Conservation (phyloP, 768 basidiomycete species). For the Mycena galopus region DNA sequence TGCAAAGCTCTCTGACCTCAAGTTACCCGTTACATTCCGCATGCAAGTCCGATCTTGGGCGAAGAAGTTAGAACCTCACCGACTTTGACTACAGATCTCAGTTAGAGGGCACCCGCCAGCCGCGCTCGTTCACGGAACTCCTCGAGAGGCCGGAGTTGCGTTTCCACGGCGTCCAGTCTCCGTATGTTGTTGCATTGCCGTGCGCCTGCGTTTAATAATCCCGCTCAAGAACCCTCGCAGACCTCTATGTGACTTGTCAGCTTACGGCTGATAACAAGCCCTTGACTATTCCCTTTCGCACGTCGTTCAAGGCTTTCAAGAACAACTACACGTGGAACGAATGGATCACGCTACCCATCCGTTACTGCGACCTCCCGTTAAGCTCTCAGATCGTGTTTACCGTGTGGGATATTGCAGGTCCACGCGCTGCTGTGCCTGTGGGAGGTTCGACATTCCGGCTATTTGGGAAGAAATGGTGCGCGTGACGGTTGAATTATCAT, state of each 20-base stretch:
- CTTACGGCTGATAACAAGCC: conserved; percentile 95
- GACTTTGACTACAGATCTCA: conserved; percentile 68
- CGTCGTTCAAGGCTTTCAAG: conserved; percentile 94
- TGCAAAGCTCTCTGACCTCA: conserved; percentile 90
- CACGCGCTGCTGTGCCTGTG: conserved; percentile 82
- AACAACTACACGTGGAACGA: conserved; percentile 95
- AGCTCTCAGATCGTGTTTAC: conserved; percentile 93
- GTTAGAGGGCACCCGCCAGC: conserved; percentile 85
- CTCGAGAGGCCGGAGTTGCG: conserved; percentile 86
- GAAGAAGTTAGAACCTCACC: neutral
- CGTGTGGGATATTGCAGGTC: conserved; percentile 94
- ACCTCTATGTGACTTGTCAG: conserved; percentile 94
- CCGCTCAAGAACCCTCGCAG: conserved; percentile 80
- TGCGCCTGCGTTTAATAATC: conserved; percentile 32
- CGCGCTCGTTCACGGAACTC: conserved; percentile 80
- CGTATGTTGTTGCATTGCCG: conserved; percentile 59
- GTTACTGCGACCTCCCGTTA: conserved; percentile 93
- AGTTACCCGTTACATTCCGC: conserved; percentile 87
- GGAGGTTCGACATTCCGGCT: conserved; percentile 92
- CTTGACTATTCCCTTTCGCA: conserved; percentile 91
- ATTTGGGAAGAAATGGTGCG: conserved; percentile 94
- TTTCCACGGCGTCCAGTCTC: conserved; percentile 86
- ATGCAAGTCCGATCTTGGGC: conserved; percentile 63
- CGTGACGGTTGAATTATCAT: neutral
- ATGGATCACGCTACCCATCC: conserved; percentile 91